phyloP scores from a whole-genome alignment of 345 rosid species.

The Microthlaspi erraticum region DNA sequence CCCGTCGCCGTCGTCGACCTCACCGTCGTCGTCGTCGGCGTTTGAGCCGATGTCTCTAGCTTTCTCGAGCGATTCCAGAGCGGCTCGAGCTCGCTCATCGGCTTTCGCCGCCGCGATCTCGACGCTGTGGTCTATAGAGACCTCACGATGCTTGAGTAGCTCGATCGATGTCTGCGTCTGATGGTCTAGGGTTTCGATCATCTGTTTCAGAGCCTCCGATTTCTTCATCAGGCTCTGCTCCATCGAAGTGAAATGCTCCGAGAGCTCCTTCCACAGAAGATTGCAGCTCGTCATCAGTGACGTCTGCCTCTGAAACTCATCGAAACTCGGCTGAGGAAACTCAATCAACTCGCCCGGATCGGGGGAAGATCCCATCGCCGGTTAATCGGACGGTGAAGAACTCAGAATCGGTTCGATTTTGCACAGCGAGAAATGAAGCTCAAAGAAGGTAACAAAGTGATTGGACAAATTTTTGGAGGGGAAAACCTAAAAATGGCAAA shows the following conservation, averaged over 20 bases:
- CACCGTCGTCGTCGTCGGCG: constrained; percentile 60
- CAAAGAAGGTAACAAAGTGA: constrained; percentile 8
- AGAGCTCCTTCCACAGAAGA: constrained; percentile 94
- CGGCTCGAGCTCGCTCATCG: constrained; percentile 55
- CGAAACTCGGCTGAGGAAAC: constrained; percentile 74
- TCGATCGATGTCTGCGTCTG: constrained; percentile 76
- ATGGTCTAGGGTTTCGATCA: constrained; percentile 66
- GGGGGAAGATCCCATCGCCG: constrained; percentile 78
- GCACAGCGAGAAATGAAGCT: constrained; percentile 2
- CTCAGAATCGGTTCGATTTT: constrained; percentile 2
- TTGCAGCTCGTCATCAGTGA: constrained; percentile 93
- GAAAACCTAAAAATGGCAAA: constrained; percentile 46
- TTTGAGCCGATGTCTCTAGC: constrained; percentile 32
- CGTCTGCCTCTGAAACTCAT: constrained; percentile 87
- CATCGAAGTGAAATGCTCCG: constrained; percentile 83
- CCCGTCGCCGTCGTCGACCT: constrained; percentile 76
- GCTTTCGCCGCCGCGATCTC: constrained; percentile 64
- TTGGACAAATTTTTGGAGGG: not conserved
- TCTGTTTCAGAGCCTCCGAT: constrained; percentile 71
- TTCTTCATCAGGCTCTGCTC: constrained; percentile 74
- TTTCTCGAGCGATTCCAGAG: constrained; percentile 20
- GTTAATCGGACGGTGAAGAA: constrained; percentile 16
- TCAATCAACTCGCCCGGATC: constrained; percentile 79
- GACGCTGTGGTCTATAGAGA: constrained; percentile 78
- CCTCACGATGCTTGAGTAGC: constrained; percentile 74